Base-by-base conservation (phyloP, 768 basidiomycete genomes). In the Boletus sensibilis region DNA sequence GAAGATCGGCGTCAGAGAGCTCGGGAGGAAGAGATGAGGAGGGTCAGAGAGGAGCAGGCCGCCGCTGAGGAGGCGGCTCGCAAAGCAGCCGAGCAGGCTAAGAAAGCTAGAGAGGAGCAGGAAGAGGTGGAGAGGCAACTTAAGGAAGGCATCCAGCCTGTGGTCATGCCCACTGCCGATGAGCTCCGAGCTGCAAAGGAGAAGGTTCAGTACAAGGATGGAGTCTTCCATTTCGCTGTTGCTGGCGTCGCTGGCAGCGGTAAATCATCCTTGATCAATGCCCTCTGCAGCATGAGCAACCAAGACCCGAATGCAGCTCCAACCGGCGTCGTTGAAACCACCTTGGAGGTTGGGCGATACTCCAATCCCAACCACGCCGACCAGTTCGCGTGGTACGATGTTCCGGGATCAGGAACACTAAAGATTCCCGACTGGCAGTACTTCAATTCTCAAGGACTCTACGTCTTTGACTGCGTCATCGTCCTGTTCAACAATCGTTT, bases 331-430 rank as follows among this genome's bases (percentile, higher is more conserved):
- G 64, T 62, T 3, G 75, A 74, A 40, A 75, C 73, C 12, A 75
- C 74, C 20, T 35, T 61, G 37, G 55, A 64, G 41, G 50, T 74
- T 11, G 60, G 56, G 1, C 63, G 74, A 38, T 76, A 73, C 45
- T 55, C 59, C 21, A 65, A 75, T 46, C 60, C 66, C 18, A 66
- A 53, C 20, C 54, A 65, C 8, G 43, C 59, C 0, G 56, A 63
- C 53, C 65, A 60, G 20, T 64, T 70, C 41, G 64, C 66, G 20
- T 76, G 75, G 75, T 76, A 72, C 48, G 74, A 76, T 37, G 54
- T 76, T 27, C 75, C 74, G 0, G 75, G 75, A 16, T 74, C 74
- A 10, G 73, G 71, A 8, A 76, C 75, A 2, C 52, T 70, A n/a
- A 66, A 61, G 38, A 59, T 74, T 45, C 66, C 71, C 20, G 72